These are phyloP conservation scores for Dimargaris verticillata DNA, from an alignment of 192 early-diverging fungal species.

Conservation along the genomic window DNA sequence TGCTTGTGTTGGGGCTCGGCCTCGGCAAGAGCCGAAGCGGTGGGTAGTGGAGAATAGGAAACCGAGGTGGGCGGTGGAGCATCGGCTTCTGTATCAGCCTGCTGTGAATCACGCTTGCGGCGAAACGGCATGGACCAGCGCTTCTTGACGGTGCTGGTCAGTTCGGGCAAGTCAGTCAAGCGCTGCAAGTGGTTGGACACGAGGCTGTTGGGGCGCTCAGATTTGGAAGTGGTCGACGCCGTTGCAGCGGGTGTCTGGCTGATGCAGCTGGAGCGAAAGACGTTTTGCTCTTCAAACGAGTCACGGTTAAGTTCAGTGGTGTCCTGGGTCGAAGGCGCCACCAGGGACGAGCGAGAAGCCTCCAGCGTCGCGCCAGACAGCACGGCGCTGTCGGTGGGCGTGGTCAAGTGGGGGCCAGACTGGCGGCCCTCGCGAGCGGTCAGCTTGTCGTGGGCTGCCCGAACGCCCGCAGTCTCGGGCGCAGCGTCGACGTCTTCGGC, in stretches of 20 bases:
- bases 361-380: neutral
- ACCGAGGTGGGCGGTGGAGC: neutral
- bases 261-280: conserved; percentile 12
- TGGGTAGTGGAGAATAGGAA: neutral
- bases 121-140: conserved; percentile 11
- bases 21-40: neutral
- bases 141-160: neutral
- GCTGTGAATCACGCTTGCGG: neutral
- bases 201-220: neutral
- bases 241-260: neutral
- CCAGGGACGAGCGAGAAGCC: neutral
- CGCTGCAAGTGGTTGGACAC: neutral
- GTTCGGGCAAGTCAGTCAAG: too few relatives aligned
- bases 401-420: neutral
- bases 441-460: conserved; percentile 5
- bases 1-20: neutral
- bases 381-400: neutral
- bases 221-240: neutral
- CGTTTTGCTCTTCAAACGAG: conserved; percentile 11
- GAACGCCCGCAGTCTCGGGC: conserved; percentile 1
- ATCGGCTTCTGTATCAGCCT: neutral
- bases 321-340: neutral
- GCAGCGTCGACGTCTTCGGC: neutral
- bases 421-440: neutral
- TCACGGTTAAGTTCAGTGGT: neutral